Base-by-base conservation (phyloP, 495 filamentous ascomycete genomes). In the Entonaema liquescens region DNA sequence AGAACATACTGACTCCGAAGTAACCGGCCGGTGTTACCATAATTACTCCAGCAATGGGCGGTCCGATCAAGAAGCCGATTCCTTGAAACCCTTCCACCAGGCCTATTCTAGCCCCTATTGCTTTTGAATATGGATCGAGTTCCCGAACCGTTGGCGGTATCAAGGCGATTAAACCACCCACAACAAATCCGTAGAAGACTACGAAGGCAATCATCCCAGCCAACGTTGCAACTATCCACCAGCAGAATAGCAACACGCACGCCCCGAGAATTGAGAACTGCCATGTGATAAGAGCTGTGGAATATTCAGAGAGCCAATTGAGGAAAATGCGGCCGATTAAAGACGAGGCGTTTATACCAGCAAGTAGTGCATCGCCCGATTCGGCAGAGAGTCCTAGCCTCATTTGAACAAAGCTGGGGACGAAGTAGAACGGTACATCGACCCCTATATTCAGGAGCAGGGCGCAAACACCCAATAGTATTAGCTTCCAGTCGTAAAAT, bases 271-370 rank as follows among this genome's bases (percentile, higher is more conserved):
- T 89, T 9, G 90, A 78, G 59, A 88, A 87, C 40, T 89, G 79
- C 53, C 81, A 69, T 28, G 74, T 83, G 49, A 88, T 89, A 70
- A 88, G 83, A 2, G 86, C 78, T 6, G 85, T 85, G 1, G 86
- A 79, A 42, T 71, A 70, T 60, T 88, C 86, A 5, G 89, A 84
- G 54, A 88, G 77, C 61, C 84, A 84, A 0, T 85, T 87, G 1
- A 90, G 89, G 11, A 89, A 74, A 67, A 83, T 82, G 59, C 90
- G 83, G n/a, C 90, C 90, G 38, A 90, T 84, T 67, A 90, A 84
- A 3, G 87, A 88, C 15, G 89, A 89, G 2, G 78, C 87, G 66
- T 92, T 92, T 62, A 91, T 74, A 11, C 91, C 83, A 3, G 89
- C 84, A 9, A 92, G 84, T 29, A 91, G 69, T 47, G 86, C 82